These are phyloP conservation scores for Kwoniella dejecticola DNA, from an alignment of 768 basidiomycete species.

Conservation along the genomic window DNA sequence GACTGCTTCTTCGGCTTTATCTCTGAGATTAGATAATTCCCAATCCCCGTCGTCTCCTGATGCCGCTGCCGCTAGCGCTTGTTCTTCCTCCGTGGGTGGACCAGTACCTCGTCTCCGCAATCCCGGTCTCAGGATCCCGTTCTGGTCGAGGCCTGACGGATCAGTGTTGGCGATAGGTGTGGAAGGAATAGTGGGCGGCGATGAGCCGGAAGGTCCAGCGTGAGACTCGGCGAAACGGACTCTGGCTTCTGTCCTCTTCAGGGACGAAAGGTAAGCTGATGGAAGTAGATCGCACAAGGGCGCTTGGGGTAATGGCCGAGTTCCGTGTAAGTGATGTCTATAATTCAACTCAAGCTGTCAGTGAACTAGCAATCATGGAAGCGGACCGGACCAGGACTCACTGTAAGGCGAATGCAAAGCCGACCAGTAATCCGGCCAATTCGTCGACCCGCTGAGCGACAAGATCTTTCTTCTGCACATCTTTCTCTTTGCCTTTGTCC, in stretches of 20 bases:
- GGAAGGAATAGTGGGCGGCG: neutral
- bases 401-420: constrained; percentile 54
- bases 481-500: neutral
- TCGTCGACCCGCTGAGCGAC: constrained; percentile 42
- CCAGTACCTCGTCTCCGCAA: constrained; percentile 41
- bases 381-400: constrained; percentile 35
- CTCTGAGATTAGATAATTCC: constrained; percentile 34
- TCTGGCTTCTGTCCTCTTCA: constrained; percentile 50
- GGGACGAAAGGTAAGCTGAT: constrained; percentile 44
- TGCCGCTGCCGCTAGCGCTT: neutral
- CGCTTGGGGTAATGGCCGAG: constrained; percentile 45
- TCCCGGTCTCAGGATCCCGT: constrained; percentile 31
- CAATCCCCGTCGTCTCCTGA: constrained; percentile 34
- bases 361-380: neutral
- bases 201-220: constrained; percentile 27
- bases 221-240: constrained; percentile 51
- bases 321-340: constrained; percentile 51
- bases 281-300: constrained; percentile 54
- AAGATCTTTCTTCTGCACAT: constrained; percentile 10
- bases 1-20: constrained; percentile 42
- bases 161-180: neutral
- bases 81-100: constrained; percentile 33
- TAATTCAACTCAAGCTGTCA: neutral
- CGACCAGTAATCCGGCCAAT: constrained; percentile 44
- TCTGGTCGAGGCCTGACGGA: neutral